These are phyloP conservation scores for Ceratocystiopsis minuta DNA, from an alignment of 2,329 filamentous ascomycete species.

Conservation along the genomic window DNA sequence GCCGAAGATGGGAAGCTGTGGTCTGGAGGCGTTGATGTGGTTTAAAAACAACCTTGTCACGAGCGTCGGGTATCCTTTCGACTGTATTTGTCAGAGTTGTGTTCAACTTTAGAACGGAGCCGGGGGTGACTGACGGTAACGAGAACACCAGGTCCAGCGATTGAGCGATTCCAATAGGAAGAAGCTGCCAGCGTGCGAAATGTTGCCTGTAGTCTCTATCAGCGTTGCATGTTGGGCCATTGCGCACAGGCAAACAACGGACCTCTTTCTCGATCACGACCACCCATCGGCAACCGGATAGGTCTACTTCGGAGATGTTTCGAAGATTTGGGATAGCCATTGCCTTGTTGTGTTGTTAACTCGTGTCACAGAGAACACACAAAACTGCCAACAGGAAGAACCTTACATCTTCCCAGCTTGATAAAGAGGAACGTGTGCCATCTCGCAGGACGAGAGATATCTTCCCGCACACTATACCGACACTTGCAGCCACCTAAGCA, in stretches of 20 bases:
- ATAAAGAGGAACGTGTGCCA: conserved; percentile 8
- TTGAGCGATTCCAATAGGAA: conserved; percentile 31
- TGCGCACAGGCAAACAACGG: not conserved
- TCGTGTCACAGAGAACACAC: too few species aligned
- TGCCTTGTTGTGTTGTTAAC: too few species aligned
- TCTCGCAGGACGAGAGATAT: not conserved
- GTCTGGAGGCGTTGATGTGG: conserved; percentile 27
- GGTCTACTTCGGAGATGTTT: conserved; percentile 29
- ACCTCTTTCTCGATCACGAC: conserved; percentile 69
- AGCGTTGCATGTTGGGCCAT: too few species aligned
- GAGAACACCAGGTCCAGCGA: conserved; percentile 40
- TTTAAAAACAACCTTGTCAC: conserved; percentile 48
- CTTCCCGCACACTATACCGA: conserved; percentile 38
- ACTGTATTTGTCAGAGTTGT: conserved; percentile 24
- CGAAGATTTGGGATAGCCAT: conserved; percentile 31
- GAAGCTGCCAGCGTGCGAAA: conserved; percentile 48
- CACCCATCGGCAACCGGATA: conserved; percentile 40
- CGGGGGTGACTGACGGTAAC: conserved; percentile 34
- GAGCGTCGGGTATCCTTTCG: conserved; percentile 68
- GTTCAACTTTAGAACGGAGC: too few species aligned
- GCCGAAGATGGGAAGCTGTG: conserved; percentile 37
- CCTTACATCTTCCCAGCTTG: not conserved
- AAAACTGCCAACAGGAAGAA: too few species aligned
- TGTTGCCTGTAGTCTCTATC: conserved; percentile 36
- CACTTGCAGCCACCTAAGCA: conserved; percentile 49